Evolutionary conservation across 345 rosid genomes (phyloP).

Genomic region (Eucalyptus cladocalyx): DNA sequence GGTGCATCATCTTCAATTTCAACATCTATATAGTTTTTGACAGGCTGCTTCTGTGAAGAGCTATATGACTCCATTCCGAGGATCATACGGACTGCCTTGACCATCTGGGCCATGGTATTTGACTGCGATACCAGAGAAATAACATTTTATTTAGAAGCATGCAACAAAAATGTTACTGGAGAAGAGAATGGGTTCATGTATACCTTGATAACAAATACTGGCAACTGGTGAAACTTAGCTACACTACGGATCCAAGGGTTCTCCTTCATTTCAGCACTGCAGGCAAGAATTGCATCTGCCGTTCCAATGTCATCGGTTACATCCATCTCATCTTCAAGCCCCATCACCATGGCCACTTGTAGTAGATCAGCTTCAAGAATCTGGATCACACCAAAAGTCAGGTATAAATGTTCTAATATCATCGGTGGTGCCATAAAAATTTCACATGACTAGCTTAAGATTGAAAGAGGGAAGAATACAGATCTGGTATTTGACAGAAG

Average conservation of each 20-base stretch:
- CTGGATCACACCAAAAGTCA: conserved; percentile 6
- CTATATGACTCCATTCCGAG: conserved; percentile 63
- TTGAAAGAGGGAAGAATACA: background rate
- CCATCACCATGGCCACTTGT: conserved; percentile 89
- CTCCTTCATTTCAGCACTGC: conserved; percentile 64
- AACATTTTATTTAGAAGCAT: background rate
- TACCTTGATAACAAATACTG: conserved; percentile 78
- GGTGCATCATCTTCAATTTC: conserved; percentile 89
- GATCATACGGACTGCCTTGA: conserved; percentile 86
- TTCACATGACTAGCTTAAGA: background rate
- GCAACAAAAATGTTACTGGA: background rate
- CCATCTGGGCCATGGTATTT: conserved; percentile 94
- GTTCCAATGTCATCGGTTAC: conserved; percentile 72
- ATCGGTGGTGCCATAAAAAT: background rate
- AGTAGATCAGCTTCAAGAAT: conserved; percentile 78
- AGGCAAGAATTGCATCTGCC: conserved; percentile 81
- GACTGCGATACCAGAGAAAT: conserved; percentile 31
- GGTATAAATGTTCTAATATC: background rate
- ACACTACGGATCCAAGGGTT: conserved; percentile 75
- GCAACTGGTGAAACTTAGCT: conserved; percentile 76
- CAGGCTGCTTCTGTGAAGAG: conserved; percentile 16
- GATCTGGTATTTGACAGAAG: background rate
- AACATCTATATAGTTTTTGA: conserved; percentile 32
- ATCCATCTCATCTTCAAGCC: conserved; percentile 63
- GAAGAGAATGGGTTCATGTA: background rate